A percentile compares a stretch with the other conserved stretches of the same genome.
phyloP scores from a whole-genome alignment of 805 yeast genomes.

The Candida lessepsii region DNA sequence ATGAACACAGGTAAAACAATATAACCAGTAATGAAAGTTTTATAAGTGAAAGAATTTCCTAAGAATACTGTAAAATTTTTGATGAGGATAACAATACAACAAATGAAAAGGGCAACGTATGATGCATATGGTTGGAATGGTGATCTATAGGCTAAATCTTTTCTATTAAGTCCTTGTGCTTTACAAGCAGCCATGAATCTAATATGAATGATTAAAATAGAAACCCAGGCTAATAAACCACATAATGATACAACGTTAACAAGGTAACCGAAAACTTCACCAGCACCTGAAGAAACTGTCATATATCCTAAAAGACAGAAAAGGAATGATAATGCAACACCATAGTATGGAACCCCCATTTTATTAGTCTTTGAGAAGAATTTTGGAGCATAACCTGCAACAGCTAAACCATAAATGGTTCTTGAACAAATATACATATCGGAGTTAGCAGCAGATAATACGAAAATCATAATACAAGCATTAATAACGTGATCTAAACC shows the following conservation, averaged over 20 bases:
- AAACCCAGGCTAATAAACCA: constrained; percentile 73
- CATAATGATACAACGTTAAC: constrained; percentile 76
- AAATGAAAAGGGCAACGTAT: constrained; percentile 53
- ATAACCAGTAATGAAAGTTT: constrained; percentile 73
- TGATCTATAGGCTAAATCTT: constrained; percentile 56
- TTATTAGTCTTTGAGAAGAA: constrained; percentile 63
- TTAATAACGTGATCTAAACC: constrained; percentile 76
- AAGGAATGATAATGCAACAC: constrained; percentile 47
- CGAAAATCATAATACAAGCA: constrained; percentile 73
- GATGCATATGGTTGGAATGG: constrained; percentile 72
- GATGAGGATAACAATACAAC: constrained; percentile 55
- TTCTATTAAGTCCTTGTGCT: constrained; percentile 64
- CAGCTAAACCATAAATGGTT: constrained; percentile 68
- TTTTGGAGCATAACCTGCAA: constrained; percentile 72
- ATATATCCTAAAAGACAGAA: constrained; percentile 71
- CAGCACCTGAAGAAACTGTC: constrained; percentile 58
- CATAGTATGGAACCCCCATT: constrained; percentile 68
- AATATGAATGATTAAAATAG: constrained; percentile 66
- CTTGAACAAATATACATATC: constrained; percentile 77
- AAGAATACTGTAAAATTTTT: constrained; percentile 75
- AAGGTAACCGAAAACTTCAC: constrained; percentile 62
- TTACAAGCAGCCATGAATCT: constrained; percentile 62
- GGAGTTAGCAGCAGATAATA: constrained; percentile 79
- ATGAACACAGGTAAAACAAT: constrained; percentile 69
- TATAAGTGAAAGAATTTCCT: constrained; percentile 53